Evolutionary conservation across 2,329 filamentous ascomycete genomes (phyloP), one percentile per base, ranked within the genome.

Genomic region (Chalaropsis ovoidea): DNA sequence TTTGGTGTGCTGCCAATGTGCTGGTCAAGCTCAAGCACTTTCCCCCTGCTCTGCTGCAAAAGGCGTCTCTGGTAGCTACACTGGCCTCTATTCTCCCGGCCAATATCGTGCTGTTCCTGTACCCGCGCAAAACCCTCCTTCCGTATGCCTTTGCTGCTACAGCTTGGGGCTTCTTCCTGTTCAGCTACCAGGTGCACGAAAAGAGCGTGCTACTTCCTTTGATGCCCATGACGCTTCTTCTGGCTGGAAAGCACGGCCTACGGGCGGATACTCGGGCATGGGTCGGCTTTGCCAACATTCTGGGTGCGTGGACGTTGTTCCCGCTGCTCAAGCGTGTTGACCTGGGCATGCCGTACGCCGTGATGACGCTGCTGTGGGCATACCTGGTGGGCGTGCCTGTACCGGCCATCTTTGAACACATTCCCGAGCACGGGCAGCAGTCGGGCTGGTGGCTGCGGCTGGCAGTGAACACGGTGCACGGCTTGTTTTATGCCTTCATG

Each of bases 161-260:
- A 0, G 89, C 92, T 1, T 99, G 94, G 94, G 93, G 88, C 0
- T 99, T 99, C 79, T 99, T 97, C 74, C 80, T 99, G 17, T 97
- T 95, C 77, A 95, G 90, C 71, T 99, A 95, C 74, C 94, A 99
- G 73, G 95, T 99, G 0, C 94, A 99, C 72, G 94, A 99, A 77
- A 99, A 99, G 81, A 96, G 92, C 70, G 90, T 96, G 0, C 80
- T 99, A 4, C 82, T 99, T 1, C 95, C 94, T 0, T 79, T 99
- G 60, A 83, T 97, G 73, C 94, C 94, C 0, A 96, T 95, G 89
- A 97, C 92, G 0, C 76, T 96, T 6, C 80, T 97, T 4, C 80
- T 99, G 47, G 88, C 89, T 17, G 86, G 88, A 17, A 84, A 86
- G 68, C 83, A 89, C 61, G 93, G 93, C 0, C 77, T 99, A 62